Evolutionary conservation across 1,139 yeast species (phyloP), one percentile per base, ranked within the genome.

Genomic region (Kluyveromyces sp.): DNA sequence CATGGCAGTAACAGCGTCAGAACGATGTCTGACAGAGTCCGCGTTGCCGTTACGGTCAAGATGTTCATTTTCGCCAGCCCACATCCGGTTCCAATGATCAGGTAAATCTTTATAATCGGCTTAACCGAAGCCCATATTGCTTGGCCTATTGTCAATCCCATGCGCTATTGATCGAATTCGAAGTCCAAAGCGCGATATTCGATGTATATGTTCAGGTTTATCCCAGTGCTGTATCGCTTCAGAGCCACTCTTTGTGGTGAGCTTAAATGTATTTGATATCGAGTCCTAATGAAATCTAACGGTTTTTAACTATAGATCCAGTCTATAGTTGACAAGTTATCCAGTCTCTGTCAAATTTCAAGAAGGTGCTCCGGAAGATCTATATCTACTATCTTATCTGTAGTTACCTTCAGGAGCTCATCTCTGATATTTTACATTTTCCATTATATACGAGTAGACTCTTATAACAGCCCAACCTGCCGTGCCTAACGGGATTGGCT

Each of bases 91-190:
- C 76, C 86, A 3, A 87, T 79, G 59, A 87, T 83, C 59, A 86
- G 65, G 59, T 88, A 87, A 55, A 89, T 87, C 66, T 89, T 89
- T 67, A 88, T 77, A 49, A 89, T 83, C 17, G 97, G 97, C 67
- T 87, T 88, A 40, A 86, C 89, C 0, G 96, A 77, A 9, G 88
- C 73, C 68, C 84, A 89, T 9, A 89, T 81, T 36, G 86, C 78
- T 43, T 74, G 69, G 12, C 95, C 94, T 36, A 87, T 60, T 1
- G 77, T 49, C 40, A 58, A 50, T 20, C 69, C 65, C 60, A 55
- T 70, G 11, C 9, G 26, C 26, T 9, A 6, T 22, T 22, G 26
- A 22, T 6, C 6, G 9, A 22, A 22, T 22, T 6, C 26, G 9
- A 22, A 22, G 9, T 6, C 9, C 9, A 22, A 22, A 22, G 26